A percentile compares a stretch with the other conserved stretches of the same genome.
Conservation (phyloP, 2,329 filamentous ascomycete genomes). For the Ceratocystiopsis sp. region DNA sequence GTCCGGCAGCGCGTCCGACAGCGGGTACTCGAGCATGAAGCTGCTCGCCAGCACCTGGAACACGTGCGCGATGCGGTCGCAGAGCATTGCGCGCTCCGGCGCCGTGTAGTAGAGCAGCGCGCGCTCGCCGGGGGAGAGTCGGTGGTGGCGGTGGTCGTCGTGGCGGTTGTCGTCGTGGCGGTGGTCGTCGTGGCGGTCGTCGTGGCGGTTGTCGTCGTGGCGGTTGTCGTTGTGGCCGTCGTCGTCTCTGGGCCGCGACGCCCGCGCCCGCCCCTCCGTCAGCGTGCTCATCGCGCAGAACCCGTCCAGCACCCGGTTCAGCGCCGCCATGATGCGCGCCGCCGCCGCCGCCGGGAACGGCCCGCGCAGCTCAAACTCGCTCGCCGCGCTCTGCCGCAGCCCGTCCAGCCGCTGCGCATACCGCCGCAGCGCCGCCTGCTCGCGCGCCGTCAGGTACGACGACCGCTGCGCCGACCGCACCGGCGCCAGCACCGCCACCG, state of each 20-base stretch:
- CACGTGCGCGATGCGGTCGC: conserved; percentile 79
- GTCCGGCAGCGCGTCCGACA: conserved; percentile 76
- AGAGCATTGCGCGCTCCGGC: conserved; percentile 63
- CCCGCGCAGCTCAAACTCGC: conserved; percentile 75
- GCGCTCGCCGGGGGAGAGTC: conserved; percentile 62
- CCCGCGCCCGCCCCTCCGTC: conserved; percentile 42
- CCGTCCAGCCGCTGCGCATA: conserved; percentile 60
- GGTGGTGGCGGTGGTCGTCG: conserved; percentile 18
- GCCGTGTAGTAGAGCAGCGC: conserved; percentile 65
- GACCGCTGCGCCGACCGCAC: no score
- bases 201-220: no score
- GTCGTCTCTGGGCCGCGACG: no score
- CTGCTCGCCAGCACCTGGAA: conserved; percentile 75
- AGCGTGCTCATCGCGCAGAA: conserved; percentile 96
- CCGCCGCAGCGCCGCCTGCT: conserved; percentile 73
- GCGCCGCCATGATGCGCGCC: conserved; percentile 58
- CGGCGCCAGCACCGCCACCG: no score
- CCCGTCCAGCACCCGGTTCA: conserved; percentile 71
- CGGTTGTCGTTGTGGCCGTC: no score
- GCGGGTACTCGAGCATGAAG: conserved; percentile 84
- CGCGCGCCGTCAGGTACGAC: conserved; percentile 72
- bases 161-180: no score
- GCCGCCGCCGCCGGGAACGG: conserved; percentile 68
- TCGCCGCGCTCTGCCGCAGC: conserved; percentile 54
- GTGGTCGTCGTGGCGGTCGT: no score